A percentile compares a stretch with the other conserved stretches of the same genome.
Evolutionary conservation across 352 stramenopile species (phyloP).

Genomic region (Pythium aquatile): DNA sequence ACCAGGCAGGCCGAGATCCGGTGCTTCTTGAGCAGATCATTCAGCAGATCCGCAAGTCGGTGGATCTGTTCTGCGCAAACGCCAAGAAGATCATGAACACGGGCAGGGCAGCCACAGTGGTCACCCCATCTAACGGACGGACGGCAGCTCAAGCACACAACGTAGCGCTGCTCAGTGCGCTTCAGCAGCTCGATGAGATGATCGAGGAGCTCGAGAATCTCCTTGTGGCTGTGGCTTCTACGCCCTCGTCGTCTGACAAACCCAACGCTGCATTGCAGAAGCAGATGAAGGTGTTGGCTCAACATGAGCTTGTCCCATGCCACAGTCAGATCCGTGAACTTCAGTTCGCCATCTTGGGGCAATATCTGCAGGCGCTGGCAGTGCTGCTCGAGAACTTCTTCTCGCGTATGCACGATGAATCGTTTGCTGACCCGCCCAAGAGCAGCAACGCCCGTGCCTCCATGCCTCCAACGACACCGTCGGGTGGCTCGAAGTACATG

Average conservation of each 20-base stretch:
- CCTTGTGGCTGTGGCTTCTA: conserved; percentile 25
- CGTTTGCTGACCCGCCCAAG: conserved; percentile 52
- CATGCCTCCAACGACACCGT: conserved; percentile 14
- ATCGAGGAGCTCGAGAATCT: conserved; percentile 52
- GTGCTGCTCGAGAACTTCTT: conserved; percentile 58
- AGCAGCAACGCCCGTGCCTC: conserved; percentile 5
- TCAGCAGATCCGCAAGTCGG: conserved; percentile 58
- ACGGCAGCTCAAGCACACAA: conserved; percentile 79
- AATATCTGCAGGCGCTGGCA: conserved; percentile 69
- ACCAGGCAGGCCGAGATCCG: conserved; percentile 57
- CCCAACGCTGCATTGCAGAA: conserved; percentile 32
- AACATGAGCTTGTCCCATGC: conserved; percentile 43
- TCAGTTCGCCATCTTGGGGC: conserved; percentile 59
- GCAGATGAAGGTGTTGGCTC: conserved; percentile 37
- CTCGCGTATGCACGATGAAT: conserved; percentile 85
- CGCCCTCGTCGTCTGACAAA: conserved; percentile 3
- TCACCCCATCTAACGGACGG: conserved; percentile 49
- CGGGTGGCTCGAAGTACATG: conserved; percentile 74
- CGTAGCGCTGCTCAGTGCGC: conserved; percentile 62
- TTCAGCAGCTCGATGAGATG: conserved; percentile 64
- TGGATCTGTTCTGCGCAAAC: conserved; percentile 68
- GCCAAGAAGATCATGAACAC: conserved; percentile 75
- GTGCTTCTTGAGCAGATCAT: conserved; percentile 58
- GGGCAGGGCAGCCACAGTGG: conserved; percentile 44
- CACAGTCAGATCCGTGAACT: conserved; percentile 52